These are phyloP conservation scores for Hymenoscyphus linearis DNA, from an alignment of 2,329 filamentous ascomycete species.

Conservation along the genomic window DNA sequence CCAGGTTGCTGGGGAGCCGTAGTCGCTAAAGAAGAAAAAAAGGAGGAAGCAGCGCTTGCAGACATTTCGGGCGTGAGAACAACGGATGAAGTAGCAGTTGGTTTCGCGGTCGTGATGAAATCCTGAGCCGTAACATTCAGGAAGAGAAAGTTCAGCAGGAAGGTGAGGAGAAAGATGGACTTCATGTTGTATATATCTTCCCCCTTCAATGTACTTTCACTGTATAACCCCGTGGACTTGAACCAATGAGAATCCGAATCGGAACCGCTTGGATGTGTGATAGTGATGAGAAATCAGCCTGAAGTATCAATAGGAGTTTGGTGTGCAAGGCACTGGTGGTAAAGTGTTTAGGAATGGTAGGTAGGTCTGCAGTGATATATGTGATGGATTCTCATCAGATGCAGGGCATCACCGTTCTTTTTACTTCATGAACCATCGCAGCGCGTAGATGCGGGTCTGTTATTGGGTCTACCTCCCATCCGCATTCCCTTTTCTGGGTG, in stretches of 20 bases:
- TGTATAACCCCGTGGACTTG: slow-evolving; percentile 13
- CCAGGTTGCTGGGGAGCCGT: slow-evolving; percentile 27
- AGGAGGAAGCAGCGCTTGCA: slow-evolving; percentile 28
- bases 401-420: slow-evolving; percentile 12
- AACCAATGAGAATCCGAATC: slow-evolving; percentile 3
- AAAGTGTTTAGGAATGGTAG: slow-evolving; percentile 2
- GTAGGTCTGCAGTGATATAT: slow-evolving; percentile 12
- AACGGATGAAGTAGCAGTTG: slow-evolving; percentile 19
- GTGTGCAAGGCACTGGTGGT: no score
- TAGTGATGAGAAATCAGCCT: slow-evolving; percentile 15
- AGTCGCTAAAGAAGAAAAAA: slow-evolving; percentile 29
- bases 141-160: slow-evolving; percentile 23
- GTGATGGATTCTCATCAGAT: slow-evolving; percentile 16
- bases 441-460: slow-evolving; percentile 24
- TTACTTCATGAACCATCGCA: slow-evolving; percentile 21
- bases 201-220: slow-evolving; percentile 1
- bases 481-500: no score
- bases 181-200: slow-evolving; percentile 21
- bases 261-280: slow-evolving; percentile 19
- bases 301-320: background rate
- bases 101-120: slow-evolving; percentile 11
- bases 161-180: slow-evolving; percentile 21
- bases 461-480: slow-evolving; percentile 28
- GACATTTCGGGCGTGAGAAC: slow-evolving; percentile 31
- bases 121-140: slow-evolving; percentile 23